A percentile compares a stretch with the other conserved stretches of the same genome.
Conservation (phyloP, 306 rosid species). For the Gynostemma pentaphyllum region DNA sequence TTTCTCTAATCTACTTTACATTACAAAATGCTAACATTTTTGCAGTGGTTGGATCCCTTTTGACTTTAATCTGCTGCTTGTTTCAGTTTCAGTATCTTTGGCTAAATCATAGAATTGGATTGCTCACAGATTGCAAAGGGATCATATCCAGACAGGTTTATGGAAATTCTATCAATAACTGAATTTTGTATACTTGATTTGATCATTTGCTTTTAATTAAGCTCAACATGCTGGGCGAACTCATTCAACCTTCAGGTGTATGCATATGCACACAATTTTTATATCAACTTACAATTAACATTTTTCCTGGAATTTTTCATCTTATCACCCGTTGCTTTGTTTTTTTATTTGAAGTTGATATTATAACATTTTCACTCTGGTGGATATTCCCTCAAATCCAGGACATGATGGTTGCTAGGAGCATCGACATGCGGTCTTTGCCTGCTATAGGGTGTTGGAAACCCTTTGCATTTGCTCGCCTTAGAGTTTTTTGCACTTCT, state of each 20-base stretch:
- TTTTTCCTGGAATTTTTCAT: neutral
- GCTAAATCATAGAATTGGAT: neutral
- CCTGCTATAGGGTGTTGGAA: slow-evolving; percentile 4
- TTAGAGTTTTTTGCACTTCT: slow-evolving; percentile 24
- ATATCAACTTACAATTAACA: neutral
- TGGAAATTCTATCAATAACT: no score
- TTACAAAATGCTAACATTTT: neutral
- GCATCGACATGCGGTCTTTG: slow-evolving; percentile 14
- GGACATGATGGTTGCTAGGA: slow-evolving; percentile 5
- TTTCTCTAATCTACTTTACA: neutral
- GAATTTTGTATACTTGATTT: no score
- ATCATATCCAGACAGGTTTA: no score
- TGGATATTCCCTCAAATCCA: neutral
- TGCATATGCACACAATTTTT: neutral
- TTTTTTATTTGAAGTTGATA: neutral
- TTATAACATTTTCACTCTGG: neutral
- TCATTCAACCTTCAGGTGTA: no score
- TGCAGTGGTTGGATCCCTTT: neutral
- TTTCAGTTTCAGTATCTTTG: neutral
- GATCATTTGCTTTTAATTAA: neutral
- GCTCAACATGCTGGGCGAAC: neutral
- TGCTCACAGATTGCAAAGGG: neutral
- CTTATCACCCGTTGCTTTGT: neutral
- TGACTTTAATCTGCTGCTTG: neutral
- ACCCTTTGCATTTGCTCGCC: slow-evolving; percentile 13